Percentiles rank a stretch among this genome's conserved stretches.
Conservation (phyloP, 139 green algal species). For the Mesotaenium endlicherianum region DNA sequence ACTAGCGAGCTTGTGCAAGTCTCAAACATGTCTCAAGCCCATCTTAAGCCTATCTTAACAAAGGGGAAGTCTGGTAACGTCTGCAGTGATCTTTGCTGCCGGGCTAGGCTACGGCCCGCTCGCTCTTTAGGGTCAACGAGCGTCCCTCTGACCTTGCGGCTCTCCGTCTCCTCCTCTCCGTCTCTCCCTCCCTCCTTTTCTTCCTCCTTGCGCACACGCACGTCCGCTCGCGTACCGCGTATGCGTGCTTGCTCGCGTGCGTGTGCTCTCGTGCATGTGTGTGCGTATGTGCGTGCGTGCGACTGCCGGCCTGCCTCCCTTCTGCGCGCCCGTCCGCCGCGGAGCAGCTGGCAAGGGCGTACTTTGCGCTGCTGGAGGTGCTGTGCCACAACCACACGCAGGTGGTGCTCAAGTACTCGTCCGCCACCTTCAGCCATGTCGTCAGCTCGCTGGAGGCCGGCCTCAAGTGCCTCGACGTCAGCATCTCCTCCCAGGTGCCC, state of each 20-base stretch:
- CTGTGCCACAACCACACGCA: constrained; percentile 77
- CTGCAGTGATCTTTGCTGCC: too few relatives aligned
- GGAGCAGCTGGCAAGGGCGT: constrained; percentile 67
- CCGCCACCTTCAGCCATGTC: constrained; percentile 82
- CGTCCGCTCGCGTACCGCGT: too few relatives aligned
- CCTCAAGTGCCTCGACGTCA: constrained; percentile 79
- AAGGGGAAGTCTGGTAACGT: too few relatives aligned
- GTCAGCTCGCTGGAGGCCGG: constrained; percentile 78
- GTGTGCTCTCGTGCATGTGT: background rate
- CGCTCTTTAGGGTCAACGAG: too few relatives aligned
- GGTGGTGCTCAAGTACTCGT: constrained; percentile 66
- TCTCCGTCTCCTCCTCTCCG: background rate
- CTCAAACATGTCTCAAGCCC: too few relatives aligned
- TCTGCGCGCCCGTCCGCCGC: background rate
- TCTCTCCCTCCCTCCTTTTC: background rate
- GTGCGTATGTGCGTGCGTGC: background rate
- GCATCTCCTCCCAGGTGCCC: constrained; percentile 65
- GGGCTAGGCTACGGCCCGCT: too few relatives aligned
- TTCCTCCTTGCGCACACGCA: too few relatives aligned
- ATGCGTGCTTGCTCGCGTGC: background rate
- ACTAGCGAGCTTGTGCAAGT: too few relatives aligned
- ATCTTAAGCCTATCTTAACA: too few relatives aligned
- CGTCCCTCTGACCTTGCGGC: too few relatives aligned
- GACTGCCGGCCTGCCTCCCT: background rate
- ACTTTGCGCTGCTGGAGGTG: constrained; percentile 86